Evolutionary conservation across 495 filamentous ascomycete species (phyloP).

Genomic region (Aspergillus incahuasiensis): DNA sequence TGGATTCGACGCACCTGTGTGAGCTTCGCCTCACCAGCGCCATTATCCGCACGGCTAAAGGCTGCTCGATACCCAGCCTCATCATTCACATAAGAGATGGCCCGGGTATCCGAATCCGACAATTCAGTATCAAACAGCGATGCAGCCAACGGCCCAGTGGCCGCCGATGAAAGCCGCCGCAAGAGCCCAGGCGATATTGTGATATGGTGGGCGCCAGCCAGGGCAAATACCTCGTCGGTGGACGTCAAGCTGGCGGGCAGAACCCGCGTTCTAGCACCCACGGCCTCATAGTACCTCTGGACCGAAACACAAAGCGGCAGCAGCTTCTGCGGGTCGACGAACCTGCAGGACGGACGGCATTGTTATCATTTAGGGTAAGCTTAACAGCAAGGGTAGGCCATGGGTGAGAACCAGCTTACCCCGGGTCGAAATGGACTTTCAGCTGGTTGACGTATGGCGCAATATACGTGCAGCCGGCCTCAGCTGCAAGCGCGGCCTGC

Average conservation of each 20-base stretch:
- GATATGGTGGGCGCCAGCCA: conserved; percentile 55
- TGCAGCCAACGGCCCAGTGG: conserved; percentile 22
- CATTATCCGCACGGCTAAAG: conserved; percentile 45
- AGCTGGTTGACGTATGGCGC: conserved; percentile 63
- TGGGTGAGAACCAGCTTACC: conserved; percentile 30
- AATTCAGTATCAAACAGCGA: conserved; percentile 33
- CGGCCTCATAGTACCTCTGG: conserved; percentile 49
- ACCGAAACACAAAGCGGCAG: conserved; percentile 47
- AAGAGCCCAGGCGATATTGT: conserved; percentile 53
- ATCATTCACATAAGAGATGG: conserved; percentile 34
- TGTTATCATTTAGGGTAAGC: conserved; percentile 5
- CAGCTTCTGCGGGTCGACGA: conserved; percentile 36
- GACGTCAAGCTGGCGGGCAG: conserved; percentile 54
- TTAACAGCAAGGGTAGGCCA: not conserved
- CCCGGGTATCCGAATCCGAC: conserved; percentile 1
- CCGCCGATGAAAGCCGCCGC: conserved; percentile 37
- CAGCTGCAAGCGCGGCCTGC: conserved; percentile 53
- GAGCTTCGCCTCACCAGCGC: conserved; percentile 48
- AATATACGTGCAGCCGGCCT: conserved; percentile 55
- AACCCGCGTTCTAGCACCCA: conserved; percentile 43
- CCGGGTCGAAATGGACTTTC: conserved; percentile 54
- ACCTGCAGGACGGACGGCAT: conserved; percentile 10
- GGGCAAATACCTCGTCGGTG: conserved; percentile 50
- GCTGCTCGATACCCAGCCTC: conserved; percentile 44
- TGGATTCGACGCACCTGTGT: conserved; percentile 35